A percentile compares a stretch with the other conserved stretches of the same genome.
Evolutionary conservation across 139 green algal species (phyloP).

Genomic region (Closterium sp.): DNA sequence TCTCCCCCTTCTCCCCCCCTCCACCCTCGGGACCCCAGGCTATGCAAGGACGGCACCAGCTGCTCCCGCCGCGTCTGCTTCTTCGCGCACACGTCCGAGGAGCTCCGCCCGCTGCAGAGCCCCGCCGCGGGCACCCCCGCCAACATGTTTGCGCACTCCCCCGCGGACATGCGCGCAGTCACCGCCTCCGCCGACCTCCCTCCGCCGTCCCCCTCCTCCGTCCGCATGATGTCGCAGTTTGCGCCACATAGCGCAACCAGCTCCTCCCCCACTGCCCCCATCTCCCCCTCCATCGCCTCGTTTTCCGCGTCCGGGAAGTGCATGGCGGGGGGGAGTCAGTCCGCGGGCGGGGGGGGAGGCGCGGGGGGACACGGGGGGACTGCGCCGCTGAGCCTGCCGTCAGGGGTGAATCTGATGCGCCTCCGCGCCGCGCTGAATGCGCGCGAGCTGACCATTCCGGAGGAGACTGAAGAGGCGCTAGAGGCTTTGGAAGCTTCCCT

Average conservation of each 20-base stretch:
- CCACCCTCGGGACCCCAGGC: slow-evolving; percentile 6
- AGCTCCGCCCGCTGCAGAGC: slow-evolving; percentile 67
- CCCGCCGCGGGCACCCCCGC: not conserved
- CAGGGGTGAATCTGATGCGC: slow-evolving; percentile 1
- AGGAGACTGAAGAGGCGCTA: slow-evolving; percentile 17
- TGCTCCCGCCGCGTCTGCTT: slow-evolving; percentile 95
- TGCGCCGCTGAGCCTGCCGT: not conserved
- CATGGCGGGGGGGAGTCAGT: not conserved
- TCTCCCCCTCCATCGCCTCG: slow-evolving; percentile 6
- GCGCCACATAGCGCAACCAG: not conserved
- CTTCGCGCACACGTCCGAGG: slow-evolving; percentile 82
- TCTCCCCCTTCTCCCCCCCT: not conserved
- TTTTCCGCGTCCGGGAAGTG: not conserved
- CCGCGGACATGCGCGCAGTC: slow-evolving; percentile 44
- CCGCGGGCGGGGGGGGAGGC: slow-evolving; percentile 47
- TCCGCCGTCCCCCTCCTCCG: slow-evolving; percentile 31
- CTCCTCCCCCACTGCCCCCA: not conserved
- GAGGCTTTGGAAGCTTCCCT: not conserved
- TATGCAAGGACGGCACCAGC: slow-evolving; percentile 85
- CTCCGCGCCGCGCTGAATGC: slow-evolving; percentile 21
- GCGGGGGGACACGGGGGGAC: not conserved
- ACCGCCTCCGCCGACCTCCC: slow-evolving; percentile 28
- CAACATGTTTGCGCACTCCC: slow-evolving; percentile 1
- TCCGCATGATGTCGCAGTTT: slow-evolving; percentile 20
- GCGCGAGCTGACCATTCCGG: slow-evolving; percentile 21